These are phyloP conservation scores for Infundibulicybe gibba DNA, from an alignment of 768 basidiomycete species.

Conservation along the genomic window DNA sequence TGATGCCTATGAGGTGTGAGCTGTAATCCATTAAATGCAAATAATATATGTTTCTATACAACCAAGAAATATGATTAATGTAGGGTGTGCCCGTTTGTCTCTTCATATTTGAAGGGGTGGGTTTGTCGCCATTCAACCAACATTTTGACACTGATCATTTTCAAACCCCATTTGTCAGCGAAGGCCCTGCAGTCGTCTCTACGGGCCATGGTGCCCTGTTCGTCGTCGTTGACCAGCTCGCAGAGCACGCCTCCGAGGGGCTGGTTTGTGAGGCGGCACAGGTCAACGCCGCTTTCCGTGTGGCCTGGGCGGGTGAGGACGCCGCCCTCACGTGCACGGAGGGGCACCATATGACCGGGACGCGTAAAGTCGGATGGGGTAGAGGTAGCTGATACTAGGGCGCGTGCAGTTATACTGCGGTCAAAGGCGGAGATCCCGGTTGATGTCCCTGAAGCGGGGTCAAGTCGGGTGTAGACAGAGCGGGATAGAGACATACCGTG, in stretches of 20 bases:
- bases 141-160: conserved; percentile 94
- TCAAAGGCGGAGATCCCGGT: conserved; percentile 98
- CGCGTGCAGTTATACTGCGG: conserved; percentile 81
- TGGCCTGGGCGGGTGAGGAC: conserved; percentile 87
- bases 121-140: conserved; percentile 47
- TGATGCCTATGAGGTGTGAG: too few species aligned
- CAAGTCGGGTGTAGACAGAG: conserved; percentile 4
- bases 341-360: conserved; percentile 94
- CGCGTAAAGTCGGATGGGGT: conserved; percentile 74
- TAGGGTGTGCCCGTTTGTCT: too few species aligned
- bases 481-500: conserved; percentile 51
- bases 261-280: conserved; percentile 73
- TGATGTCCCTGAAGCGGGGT: conserved; percentile 59
- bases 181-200: conserved; percentile 91
- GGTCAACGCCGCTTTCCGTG: conserved; percentile 87
- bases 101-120: conserved; percentile 16
- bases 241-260: conserved; percentile 83
- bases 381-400: conserved; percentile 62
- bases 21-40: too few species aligned
- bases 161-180: conserved; percentile 85
- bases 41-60: too few species aligned
- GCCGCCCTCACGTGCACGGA: conserved; percentile 84
- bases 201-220: conserved; percentile 88
- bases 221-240: conserved; percentile 93
- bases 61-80: too few species aligned